Base-by-base conservation (phyloP, 2,329 filamentous ascomycete genomes). In the Hypoxylon rubiginosum region DNA sequence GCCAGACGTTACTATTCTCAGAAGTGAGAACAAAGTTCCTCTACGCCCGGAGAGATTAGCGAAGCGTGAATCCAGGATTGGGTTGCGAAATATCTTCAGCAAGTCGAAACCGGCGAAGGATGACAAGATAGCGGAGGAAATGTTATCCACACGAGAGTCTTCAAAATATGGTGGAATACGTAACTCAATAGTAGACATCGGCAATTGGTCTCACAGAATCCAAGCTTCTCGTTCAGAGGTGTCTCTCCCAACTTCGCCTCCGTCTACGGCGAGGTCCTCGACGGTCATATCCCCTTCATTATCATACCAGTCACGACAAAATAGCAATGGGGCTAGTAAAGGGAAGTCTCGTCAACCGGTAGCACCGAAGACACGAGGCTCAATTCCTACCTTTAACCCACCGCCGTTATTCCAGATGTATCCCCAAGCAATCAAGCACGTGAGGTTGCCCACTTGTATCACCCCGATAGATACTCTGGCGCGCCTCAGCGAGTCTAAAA, bases 351-450 rank as follows among this genome's bases (percentile, higher is more conserved):
- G 63, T 21, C 67, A 67, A 8, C 62, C 51, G 26, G 48, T 53
- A 8, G 48, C 66, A n/a, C 54, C 58, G 24, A 68, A 55, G 41
- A 26, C 34, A 39, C 66, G 52, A 46, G 34, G 58, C 59, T 7
- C 59, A 53, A 34, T 52, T 52, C 50, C 62, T 45, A 39, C 28
- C 79, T 11, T 92, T 90, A 90, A 86, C 88, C 60, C 90, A 15
- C 92, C 93, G 6, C 92, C 93, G 1, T 81, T 97, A 11, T 97
- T 94, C 77, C 92, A 97, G 77, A 93, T 92, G 11, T 97, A 94
- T 76, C 91, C 92, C 0, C 94, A 97, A 78, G 89, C 93, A 2
- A 86, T 93, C 70, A 94, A 92, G 74, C 88, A 96, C 77, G 89
- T 88, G 10, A 88, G 86, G 15, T 82, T 97, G 2, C 86, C 90